phyloP scores from a whole-genome alignment of 441 rosid species.

The Erodium trifolium region DNA sequence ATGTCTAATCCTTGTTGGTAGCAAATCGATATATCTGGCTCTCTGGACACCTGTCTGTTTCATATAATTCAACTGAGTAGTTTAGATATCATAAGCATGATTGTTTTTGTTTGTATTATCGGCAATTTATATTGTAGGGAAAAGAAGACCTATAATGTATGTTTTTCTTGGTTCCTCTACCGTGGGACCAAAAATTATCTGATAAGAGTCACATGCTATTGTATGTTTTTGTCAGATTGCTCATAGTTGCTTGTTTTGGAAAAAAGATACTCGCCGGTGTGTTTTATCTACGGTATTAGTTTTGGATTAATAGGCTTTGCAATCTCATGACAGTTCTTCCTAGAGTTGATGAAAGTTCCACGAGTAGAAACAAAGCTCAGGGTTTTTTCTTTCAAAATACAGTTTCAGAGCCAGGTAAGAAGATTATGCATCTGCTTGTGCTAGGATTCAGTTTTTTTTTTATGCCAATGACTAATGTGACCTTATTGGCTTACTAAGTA shows the following conservation, averaged over 20 bases:
- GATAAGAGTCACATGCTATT: background rate
- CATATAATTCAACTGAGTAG: background rate
- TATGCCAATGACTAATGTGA: background rate
- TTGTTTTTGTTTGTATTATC: no score
- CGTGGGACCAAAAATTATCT: background rate
- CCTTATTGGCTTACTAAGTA: constrained; percentile 24
- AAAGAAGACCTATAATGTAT: no score
- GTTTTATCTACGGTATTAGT: constrained; percentile 2
- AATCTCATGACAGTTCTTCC: constrained; percentile 60
- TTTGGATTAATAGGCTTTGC: constrained; percentile 14
- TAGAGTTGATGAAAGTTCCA: constrained; percentile 87
- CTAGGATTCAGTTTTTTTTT: background rate
- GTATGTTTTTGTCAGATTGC: constrained; percentile 4
- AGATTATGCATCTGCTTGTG: background rate
- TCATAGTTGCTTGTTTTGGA: background rate
- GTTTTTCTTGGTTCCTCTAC: no score
- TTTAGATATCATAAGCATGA: no score
- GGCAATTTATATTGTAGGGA: no score
- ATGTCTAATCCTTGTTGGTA: background rate
- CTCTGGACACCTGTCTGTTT: background rate
- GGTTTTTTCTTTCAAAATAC: constrained; percentile 80
- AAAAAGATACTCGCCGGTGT: background rate
- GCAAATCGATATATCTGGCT: background rate
- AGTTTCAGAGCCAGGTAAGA: constrained; percentile 73
- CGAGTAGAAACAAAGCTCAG: constrained; percentile 87